These are phyloP conservation scores for Poteriospumella lacustris DNA, from an alignment of 108 stramenopile genomes.

Conservation along the genomic window DNA sequence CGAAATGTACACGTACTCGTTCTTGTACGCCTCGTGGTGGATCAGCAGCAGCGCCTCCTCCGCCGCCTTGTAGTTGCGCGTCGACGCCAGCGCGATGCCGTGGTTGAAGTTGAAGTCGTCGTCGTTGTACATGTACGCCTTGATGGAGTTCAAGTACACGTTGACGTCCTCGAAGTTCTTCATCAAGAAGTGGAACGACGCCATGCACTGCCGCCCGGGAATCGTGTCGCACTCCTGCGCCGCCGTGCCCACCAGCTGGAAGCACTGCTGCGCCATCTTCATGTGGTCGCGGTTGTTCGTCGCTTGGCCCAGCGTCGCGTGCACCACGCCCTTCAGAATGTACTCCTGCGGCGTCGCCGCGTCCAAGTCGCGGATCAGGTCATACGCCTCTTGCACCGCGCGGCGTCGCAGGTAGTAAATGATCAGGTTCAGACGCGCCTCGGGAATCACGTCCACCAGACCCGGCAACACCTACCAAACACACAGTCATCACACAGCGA, in stretches of 20 bases:
- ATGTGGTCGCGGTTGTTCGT: constrained; percentile 55
- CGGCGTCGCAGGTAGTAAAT: constrained; percentile 51
- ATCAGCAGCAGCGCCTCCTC: constrained; percentile 65
- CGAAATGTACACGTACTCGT: constrained; percentile 61
- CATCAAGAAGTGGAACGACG: constrained; percentile 67
- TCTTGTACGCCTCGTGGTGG: constrained; percentile 60
- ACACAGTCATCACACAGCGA: no score
- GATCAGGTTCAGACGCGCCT: constrained; percentile 71
- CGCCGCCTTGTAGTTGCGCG: constrained; percentile 55
- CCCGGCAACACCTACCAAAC: no score
- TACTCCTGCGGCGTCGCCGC: constrained; percentile 69
- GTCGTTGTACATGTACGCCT: constrained; percentile 60
- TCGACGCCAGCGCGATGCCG: constrained; percentile 62
- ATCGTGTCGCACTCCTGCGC: constrained; percentile 77
- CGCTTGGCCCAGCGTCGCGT: constrained; percentile 61
- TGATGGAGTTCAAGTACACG: constrained; percentile 66
- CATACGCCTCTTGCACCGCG: constrained; percentile 64
- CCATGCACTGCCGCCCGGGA: constrained; percentile 81
- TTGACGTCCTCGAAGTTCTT: constrained; percentile 70
- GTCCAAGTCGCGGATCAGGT: constrained; percentile 66
- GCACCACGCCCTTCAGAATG: constrained; percentile 68
- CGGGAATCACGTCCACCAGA: constrained; percentile 66
- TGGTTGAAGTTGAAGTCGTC: constrained; percentile 83
- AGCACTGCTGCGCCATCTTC: constrained; percentile 57
- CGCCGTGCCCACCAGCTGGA: constrained; percentile 69